Evolutionary conservation across 805 yeast species (phyloP), one percentile per base, ranked within the genome.

Genomic region (Lipomyces orientalis): DNA sequence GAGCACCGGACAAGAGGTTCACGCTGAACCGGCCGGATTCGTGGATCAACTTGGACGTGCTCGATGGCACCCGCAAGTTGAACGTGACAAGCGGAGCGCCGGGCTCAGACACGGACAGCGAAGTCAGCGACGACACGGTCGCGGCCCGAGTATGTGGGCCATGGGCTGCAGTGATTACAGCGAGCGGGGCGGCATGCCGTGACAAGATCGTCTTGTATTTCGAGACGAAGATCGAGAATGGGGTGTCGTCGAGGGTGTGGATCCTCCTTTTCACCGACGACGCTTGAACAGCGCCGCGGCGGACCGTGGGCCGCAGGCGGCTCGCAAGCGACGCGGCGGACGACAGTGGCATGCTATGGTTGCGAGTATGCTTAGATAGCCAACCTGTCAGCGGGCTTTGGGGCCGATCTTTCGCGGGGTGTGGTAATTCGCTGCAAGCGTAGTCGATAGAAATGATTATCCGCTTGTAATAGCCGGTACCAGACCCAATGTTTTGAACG

Each of bases 111-210:
- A 93, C 85, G 0, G 97, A 88, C 14, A 94, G 79, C 0, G 98
- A 93, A 12, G 91, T 86, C 56, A 93, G 91, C 0, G 97, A 91
- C 1, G 97, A 90, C 1, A 94, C 81, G 0, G 98, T 92, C 82
- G 60, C 69, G 22, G 71, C 71, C 10, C 64, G 64, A 16, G 57
- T 7, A 16, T 19, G 59, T 25, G 16, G 35, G n/a, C 16, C 61
- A 49, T 60, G 31, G 6, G 67, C 33, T 10, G 71, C 64, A 12
- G 68, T 60, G 19, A 68, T 64, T 51, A 68, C 61, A 16, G 64
- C 66, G n/a, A 67, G 52, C 19, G 69, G 67, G 14, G 66, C 33
- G 14, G 71, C 61, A 54, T 66, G 71, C 51, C 58, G 63, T 9
- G 71, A 37, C 65, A 68, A 67, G 29, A 67, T 34, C 39, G 65